phyloP scores from a whole-genome alignment of 2,329 filamentous ascomycete species.

The Rosellinia necatrix region DNA sequence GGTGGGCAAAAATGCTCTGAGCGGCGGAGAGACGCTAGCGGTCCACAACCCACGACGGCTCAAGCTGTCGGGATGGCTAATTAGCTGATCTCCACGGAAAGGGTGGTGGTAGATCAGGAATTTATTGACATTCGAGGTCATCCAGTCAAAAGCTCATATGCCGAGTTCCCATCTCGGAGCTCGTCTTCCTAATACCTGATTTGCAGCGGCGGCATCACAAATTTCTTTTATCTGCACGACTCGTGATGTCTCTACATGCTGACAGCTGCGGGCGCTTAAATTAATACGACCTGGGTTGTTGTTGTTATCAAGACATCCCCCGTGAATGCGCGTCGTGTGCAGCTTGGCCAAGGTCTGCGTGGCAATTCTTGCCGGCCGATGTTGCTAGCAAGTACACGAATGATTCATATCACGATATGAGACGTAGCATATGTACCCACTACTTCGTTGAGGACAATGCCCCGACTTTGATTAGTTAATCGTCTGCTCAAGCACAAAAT shows the following conservation, averaged over 20 bases:
- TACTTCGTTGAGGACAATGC: no score
- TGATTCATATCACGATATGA: no score
- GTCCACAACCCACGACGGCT: constrained; percentile 1
- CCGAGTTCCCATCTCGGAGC: constrained; percentile 14
- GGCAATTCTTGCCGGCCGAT: constrained; percentile 1
- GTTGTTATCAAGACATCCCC: no score
- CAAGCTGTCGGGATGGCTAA: constrained; percentile 12
- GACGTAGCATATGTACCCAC: no score
- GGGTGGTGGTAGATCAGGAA: neutral
- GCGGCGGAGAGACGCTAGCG: constrained; percentile 1
- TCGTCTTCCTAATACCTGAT: constrained; percentile 11
- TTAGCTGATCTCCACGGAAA: constrained; percentile 17
- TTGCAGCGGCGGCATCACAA: constrained; percentile 1
- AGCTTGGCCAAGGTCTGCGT: constrained; percentile 8
- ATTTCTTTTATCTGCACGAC: neutral
- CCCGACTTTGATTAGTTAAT: no score
- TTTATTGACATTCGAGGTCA: constrained; percentile 4
- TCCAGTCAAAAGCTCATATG: constrained; percentile 5
- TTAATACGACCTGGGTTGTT: constrained; percentile 11
- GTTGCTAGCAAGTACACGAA: no score
- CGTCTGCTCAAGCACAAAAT: no score
- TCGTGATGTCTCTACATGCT: constrained; percentile 10
- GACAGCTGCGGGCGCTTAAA: neutral
- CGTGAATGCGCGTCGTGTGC: no score
- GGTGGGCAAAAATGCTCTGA: constrained; percentile 14